A percentile compares a stretch with the other conserved stretches of the same genome.
phyloP scores from a whole-genome alignment of 805 yeast species.

The Kodamaea kakaduensis region DNA sequence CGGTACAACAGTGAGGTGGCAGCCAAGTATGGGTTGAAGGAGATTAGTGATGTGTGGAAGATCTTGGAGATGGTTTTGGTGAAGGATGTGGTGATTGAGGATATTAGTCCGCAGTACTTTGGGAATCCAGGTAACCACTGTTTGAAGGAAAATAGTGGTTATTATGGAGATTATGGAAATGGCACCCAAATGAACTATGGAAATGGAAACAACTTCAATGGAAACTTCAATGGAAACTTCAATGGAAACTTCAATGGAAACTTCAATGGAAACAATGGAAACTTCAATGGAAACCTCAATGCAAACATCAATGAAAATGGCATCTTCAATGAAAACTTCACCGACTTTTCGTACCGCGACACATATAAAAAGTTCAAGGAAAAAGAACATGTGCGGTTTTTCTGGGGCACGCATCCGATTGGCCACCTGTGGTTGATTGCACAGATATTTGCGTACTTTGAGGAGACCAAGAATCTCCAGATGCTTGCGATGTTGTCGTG shows the following conservation, averaged over 20 bases:
- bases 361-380: too few relatives aligned
- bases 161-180: too few relatives aligned
- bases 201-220: conserved; percentile 10
- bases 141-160: too few relatives aligned
- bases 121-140: too few relatives aligned
- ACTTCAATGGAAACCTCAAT: background rate
- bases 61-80: conserved; percentile 46
- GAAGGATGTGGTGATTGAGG: conserved; percentile 33
- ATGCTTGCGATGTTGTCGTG: conserved; percentile 90
- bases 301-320: conserved; percentile 11
- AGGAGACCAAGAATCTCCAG: conserved; percentile 63
- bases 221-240: conserved; percentile 1
- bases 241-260: conserved; percentile 9
- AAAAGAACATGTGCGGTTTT: conserved; percentile 33
- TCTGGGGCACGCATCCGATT: conserved; percentile 81
- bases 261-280: conserved; percentile 8
- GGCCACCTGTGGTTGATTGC: conserved; percentile 66
- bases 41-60: conserved; percentile 74
- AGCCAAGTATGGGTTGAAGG: conserved; percentile 52
- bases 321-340: background rate
- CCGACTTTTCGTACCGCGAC: too few relatives aligned
- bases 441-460: conserved; percentile 62
- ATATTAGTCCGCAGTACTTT: conserved; percentile 13
- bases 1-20: conserved; percentile 71
- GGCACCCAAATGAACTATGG: conserved; percentile 9